A percentile compares a stretch with the other conserved stretches of the same genome.
Conservation (phyloP, 805 yeast species). For the Kodamaea kaohsiungensis region DNA sequence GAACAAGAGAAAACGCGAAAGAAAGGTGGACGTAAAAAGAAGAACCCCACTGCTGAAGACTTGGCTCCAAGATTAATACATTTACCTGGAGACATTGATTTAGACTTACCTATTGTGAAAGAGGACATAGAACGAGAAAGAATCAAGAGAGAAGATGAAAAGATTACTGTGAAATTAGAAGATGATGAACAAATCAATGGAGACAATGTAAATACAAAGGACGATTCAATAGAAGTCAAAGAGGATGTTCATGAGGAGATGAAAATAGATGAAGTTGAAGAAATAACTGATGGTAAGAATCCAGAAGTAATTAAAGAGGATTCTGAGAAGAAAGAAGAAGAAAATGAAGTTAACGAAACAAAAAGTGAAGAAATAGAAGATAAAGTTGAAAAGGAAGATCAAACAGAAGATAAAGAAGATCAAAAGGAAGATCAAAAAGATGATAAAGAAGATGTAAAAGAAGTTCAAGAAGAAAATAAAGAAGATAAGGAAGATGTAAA, state of each 20-base stretch:
- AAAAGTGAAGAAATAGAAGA: neutral
- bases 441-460: conserved; percentile 4
- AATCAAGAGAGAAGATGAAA: conserved; percentile 8
- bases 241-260: neutral
- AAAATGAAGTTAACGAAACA: conserved; percentile 21
- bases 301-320: too few species aligned
- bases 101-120: conserved; percentile 27
- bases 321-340: conserved; percentile 15
- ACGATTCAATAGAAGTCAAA: neutral
- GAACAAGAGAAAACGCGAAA: conserved; percentile 37
- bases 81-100: conserved; percentile 34
- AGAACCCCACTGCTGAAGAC: conserved; percentile 6
- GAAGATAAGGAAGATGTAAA: conserved; percentile 8
- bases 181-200: neutral
- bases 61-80: conserved; percentile 13
- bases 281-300: neutral
- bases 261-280: neutral
- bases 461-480: conserved; percentile 8
- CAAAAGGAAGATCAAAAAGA: neutral
- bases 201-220: neutral
- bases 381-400: neutral
- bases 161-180: neutral
- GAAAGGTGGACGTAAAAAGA: conserved; percentile 24
- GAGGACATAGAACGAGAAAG: conserved; percentile 24
- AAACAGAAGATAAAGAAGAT: neutral